phyloP scores from a whole-genome alignment of 192 early-diverging fungal species.

The Gigaspora rosea region DNA sequence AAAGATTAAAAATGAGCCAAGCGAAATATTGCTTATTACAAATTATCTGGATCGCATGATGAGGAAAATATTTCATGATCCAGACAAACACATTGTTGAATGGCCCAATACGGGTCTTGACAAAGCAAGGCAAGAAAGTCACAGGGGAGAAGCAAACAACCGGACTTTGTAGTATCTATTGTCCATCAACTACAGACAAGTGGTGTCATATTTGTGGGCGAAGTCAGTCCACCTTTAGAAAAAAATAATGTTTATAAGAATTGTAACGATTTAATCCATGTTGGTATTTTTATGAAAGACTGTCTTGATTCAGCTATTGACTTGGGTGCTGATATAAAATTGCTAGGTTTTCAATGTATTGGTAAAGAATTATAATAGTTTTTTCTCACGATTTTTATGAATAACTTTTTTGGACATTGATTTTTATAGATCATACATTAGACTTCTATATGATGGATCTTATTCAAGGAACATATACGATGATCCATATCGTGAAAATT shows the following conservation, averaged over 20 bases:
- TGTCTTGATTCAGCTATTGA: not conserved
- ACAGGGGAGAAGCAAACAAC: constrained; percentile 8
- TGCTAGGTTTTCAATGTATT: constrained; percentile 24
- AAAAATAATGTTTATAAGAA: constrained; percentile 19
- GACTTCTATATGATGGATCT: constrained; percentile 25
- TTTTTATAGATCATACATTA: constrained; percentile 4
- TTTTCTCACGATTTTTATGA: not conserved
- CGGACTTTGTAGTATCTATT: constrained; percentile 23
- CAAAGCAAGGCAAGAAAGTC: constrained; percentile 4
- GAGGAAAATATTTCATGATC: constrained; percentile 12
- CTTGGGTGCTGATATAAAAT: constrained; percentile 3
- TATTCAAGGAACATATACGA: constrained; percentile 21
- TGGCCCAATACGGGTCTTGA: constrained; percentile 19
- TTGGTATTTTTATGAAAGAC: constrained; percentile 8
- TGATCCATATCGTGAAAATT: constrained; percentile 19
- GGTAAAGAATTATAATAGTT: constrained; percentile 16
- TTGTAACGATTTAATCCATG: not conserved
- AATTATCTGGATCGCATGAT: constrained; percentile 22
- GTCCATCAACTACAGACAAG: constrained; percentile 13
- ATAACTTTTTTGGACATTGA: not conserved
- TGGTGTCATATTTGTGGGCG: constrained; percentile 10
- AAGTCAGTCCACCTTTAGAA: constrained; percentile 22
- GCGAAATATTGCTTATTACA: constrained; percentile 1
- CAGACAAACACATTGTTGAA: constrained; percentile 20
- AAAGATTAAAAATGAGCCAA: not conserved